Evolutionary conservation across 2,329 filamentous ascomycete species (phyloP).

Genomic region (Phaeophleospora eucalypticola): DNA sequence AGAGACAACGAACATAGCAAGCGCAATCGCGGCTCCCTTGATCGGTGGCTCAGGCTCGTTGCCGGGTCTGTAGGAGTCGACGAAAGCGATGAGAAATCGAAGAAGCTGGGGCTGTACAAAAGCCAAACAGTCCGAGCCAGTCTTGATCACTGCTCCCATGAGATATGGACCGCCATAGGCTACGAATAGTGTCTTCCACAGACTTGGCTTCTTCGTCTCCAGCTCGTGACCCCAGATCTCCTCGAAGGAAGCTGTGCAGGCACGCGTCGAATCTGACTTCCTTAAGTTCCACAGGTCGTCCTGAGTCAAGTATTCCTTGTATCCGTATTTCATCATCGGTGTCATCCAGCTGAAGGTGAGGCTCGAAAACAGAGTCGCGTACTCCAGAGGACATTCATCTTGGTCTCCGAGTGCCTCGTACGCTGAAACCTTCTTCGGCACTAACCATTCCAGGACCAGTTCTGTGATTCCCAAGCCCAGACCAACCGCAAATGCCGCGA

Average conservation of each 20-base stretch:
- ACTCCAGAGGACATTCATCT: slow-evolving; percentile 75
- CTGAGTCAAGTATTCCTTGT: slow-evolving; percentile 86
- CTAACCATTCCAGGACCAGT: slow-evolving; percentile 78
- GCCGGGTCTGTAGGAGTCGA: slow-evolving; percentile 65
- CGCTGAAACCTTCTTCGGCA: slow-evolving; percentile 70
- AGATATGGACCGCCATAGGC: slow-evolving; percentile 84
- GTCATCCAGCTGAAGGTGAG: slow-evolving; percentile 99
- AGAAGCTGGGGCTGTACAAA: slow-evolving; percentile 91
- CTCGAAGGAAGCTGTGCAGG: slow-evolving; percentile 67
- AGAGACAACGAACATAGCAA: slow-evolving; percentile 88
- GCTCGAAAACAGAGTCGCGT: slow-evolving; percentile 88
- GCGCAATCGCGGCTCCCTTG: slow-evolving; percentile 78
- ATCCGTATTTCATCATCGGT: slow-evolving; percentile 91
- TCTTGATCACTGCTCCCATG: slow-evolving; percentile 78
- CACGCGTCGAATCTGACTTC: slow-evolving; percentile 70
- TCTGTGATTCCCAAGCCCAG: slow-evolving; percentile 66
- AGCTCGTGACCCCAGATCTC: slow-evolving; percentile 74
- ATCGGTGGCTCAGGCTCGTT: slow-evolving; percentile 70
- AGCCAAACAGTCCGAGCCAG: slow-evolving; percentile 77
- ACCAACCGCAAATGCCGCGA: slow-evolving; percentile 69
- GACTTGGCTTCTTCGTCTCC: slow-evolving; percentile 65
- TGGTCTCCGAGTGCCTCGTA: slow-evolving; percentile 66
- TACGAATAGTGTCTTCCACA: slow-evolving; percentile 81
- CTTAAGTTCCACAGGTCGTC: slow-evolving; percentile 93
- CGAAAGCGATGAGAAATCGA: slow-evolving; percentile 76